Evolutionary conservation across 1,139 yeast species (phyloP).

Genomic region (Meyerozyma sp.): DNA sequence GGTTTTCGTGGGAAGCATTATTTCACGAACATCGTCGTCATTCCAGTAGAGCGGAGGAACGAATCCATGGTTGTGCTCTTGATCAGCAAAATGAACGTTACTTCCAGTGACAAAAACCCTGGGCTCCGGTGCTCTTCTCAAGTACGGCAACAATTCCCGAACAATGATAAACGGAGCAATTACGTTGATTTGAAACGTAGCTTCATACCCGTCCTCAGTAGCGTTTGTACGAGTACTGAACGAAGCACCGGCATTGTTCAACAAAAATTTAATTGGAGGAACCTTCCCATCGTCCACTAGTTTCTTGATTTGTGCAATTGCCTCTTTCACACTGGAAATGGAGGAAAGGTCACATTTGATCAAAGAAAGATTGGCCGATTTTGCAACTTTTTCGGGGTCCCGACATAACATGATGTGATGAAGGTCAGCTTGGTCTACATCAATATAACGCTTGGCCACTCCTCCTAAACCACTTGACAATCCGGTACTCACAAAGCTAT

Average conservation of each 20-base stretch:
- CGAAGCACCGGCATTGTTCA: constrained; percentile 4
- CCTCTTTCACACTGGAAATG: constrained; percentile 3
- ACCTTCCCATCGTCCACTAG: constrained; percentile 1
- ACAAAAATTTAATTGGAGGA: constrained; percentile 5
- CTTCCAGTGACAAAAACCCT: constrained; percentile 3
- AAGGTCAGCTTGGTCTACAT: neutral
- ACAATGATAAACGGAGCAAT: constrained; percentile 2
- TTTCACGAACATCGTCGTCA: constrained; percentile 3
- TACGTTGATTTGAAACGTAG: constrained; percentile 4
- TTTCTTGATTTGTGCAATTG: constrained; percentile 1
- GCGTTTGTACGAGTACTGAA: neutral
- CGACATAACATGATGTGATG: neutral
- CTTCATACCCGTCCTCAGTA: constrained; percentile 5
- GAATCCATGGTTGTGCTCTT: constrained; percentile 3
- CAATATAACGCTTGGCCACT: neutral
- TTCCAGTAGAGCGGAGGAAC: constrained; percentile 6
- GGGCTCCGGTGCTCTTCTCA: neutral
- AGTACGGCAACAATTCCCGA: constrained; percentile 1
- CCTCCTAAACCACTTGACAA: neutral
- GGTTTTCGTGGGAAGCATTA: constrained; percentile 2
- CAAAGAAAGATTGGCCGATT: constrained; percentile 1
- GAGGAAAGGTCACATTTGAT: constrained; percentile 5
- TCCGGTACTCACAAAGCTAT: neutral
- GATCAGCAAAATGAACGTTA: constrained; percentile 6
- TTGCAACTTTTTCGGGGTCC: neutral